These are phyloP conservation scores for Fusarium hostae DNA, from an alignment of 2,329 filamentous ascomycete species.

Conservation along the genomic window DNA sequence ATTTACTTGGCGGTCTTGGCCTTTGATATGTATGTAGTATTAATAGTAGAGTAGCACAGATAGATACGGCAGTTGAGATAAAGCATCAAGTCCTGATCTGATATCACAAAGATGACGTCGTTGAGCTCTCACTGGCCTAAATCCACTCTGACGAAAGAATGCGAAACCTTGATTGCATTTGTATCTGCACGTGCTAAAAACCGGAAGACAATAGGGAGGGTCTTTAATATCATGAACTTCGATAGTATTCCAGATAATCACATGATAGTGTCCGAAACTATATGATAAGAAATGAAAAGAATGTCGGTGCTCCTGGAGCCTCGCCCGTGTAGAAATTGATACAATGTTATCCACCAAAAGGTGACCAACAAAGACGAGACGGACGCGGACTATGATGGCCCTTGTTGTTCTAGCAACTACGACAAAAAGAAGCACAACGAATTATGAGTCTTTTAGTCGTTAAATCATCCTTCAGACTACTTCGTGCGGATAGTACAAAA, in stretches of 20 bases:
- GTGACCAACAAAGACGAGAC: conserved; percentile 45
- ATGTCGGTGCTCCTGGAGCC: conserved; percentile 64
- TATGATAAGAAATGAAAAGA: neutral
- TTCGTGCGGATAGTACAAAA: conserved; percentile 52
- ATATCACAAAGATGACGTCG: conserved; percentile 31
- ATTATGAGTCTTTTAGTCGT: neutral
- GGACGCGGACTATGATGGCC: conserved; percentile 67
- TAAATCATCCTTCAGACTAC: conserved; percentile 49
- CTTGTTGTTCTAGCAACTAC: conserved; percentile 58
- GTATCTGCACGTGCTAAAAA: conserved; percentile 12
- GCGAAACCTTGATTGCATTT: conserved; percentile 13
- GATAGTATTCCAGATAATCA: neutral
- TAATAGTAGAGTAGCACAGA: neutral
- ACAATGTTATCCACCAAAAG: conserved; percentile 30
- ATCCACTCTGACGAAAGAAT: conserved; percentile 35
- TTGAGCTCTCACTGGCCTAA: conserved; percentile 11
- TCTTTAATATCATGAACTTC: neutral
- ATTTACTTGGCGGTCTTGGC: neutral
- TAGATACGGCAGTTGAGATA: neutral
- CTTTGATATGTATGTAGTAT: neutral
- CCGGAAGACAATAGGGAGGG: neutral
- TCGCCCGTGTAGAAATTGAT: conserved; percentile 56
- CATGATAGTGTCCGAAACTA: neutral
- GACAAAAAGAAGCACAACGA: conserved; percentile 14
- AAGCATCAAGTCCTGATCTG: conserved; percentile 3